Percentiles rank a stretch among this genome's conserved stretches.
phyloP scores from a whole-genome alignment of 2,329 filamentous ascomycete species.

The Colletotrichum neosansevieriae region DNA sequence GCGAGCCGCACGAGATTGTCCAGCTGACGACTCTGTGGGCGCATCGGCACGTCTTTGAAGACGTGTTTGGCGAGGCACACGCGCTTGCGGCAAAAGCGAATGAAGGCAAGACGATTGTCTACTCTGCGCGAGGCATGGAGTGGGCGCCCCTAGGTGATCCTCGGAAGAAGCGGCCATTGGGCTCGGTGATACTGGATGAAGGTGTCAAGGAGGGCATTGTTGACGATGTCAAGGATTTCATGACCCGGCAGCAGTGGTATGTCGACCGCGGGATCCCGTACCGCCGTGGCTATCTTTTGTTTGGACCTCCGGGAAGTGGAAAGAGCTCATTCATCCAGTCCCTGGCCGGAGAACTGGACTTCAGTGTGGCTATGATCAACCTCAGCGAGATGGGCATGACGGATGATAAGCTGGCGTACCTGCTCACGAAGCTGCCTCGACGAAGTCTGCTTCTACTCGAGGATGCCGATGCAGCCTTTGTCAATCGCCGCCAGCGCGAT shows the following conservation, averaged over 20 bases:
- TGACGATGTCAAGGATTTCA: conserved; percentile 84
- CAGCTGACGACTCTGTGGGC: conserved; percentile 92
- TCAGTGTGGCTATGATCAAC: conserved; percentile 92
- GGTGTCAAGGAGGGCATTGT: conserved; percentile 87
- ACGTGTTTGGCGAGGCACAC: conserved; percentile 90
- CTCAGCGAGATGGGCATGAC: conserved; percentile 90
- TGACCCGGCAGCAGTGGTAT: conserved; percentile 86
- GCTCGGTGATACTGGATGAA: conserved; percentile 86
- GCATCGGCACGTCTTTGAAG: conserved; percentile 89
- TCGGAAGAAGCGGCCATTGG: conserved; percentile 85
- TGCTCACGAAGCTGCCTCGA: conserved; percentile 86
- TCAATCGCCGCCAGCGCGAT: conserved; percentile 81
- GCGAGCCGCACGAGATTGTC: conserved; percentile 93
- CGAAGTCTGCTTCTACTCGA: conserved; percentile 87
- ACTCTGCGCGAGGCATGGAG: conserved; percentile 84
- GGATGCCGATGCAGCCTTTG: conserved; percentile 92
- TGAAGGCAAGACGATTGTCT: conserved; percentile 94
- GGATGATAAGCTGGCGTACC: conserved; percentile 87
- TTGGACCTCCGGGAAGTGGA: conserved; percentile 89
- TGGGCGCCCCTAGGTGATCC: conserved; percentile 90
- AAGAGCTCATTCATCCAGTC: conserved; percentile 98
- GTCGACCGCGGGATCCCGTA: conserved; percentile 95
- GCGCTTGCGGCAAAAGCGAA: conserved; percentile 81
- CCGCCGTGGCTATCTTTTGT: conserved; percentile 86
- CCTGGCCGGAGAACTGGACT: conserved; percentile 90